Conservation (phyloP, 495 filamentous ascomycete species). For the Friedmanniomyces simplex region DNA sequence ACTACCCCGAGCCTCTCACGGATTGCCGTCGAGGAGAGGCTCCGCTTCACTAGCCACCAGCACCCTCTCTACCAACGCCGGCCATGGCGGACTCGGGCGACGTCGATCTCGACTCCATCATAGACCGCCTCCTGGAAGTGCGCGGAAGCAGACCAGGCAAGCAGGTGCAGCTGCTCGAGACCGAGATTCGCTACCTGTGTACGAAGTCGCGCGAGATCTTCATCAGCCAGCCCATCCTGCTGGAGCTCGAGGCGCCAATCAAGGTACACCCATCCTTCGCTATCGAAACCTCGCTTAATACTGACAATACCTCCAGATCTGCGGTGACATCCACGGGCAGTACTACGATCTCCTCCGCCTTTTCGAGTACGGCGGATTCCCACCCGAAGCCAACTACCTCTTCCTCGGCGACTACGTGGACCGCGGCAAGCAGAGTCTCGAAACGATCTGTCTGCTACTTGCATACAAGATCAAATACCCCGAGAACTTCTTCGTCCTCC, state of each 20-base stretch:
- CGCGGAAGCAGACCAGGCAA: slow-evolving; percentile 96
- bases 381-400: slow-evolving; percentile 97
- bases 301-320: slow-evolving; percentile 53
- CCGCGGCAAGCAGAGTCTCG: slow-evolving; percentile 96
- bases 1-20: not conserved
- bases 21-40: not conserved
- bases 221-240: slow-evolving; percentile 95
- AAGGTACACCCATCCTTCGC: slow-evolving; percentile 61
- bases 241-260: slow-evolving; percentile 96
- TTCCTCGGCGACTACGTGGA: slow-evolving; percentile 99
- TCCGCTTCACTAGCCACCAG: not conserved
- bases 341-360: slow-evolving; percentile 96
- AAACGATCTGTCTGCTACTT: slow-evolving; percentile 96
- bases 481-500: slow-evolving; percentile 98
- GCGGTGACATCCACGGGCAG: slow-evolving; percentile 98
- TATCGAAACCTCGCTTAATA: not conserved
- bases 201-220: slow-evolving; percentile 99
- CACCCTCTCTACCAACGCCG: slow-evolving; percentile 20
- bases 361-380: slow-evolving; percentile 98
- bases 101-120: slow-evolving; percentile 98
- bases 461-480: slow-evolving; percentile 99
- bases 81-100: slow-evolving; percentile 93
- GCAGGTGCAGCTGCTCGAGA: slow-evolving; percentile 93
- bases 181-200: slow-evolving; percentile 95
- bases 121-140: slow-evolving; percentile 94